Percentiles rank a stretch among this genome's conserved stretches.
These are phyloP conservation scores for Puccinia novopanici DNA, from an alignment of 1,284 basidiomycete genomes.

Conservation along the genomic window DNA sequence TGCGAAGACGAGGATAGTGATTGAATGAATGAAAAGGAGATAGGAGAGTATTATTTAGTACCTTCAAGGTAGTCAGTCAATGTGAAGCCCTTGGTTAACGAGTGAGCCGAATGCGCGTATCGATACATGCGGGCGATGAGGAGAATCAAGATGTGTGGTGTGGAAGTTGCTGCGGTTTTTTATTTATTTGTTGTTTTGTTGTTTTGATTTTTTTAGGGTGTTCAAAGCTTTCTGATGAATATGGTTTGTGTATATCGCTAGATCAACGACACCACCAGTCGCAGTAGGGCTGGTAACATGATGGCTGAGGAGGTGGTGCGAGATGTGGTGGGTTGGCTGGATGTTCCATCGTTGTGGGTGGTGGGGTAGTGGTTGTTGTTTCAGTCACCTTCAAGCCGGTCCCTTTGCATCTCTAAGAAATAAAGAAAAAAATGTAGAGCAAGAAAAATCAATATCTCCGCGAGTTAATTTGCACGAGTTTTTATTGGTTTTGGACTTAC, in stretches of 20 bases:
- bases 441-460: background rate
- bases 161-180: no score
- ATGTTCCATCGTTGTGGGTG: background rate
- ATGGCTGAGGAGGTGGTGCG: constrained; percentile 4
- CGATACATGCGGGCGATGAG: no score
- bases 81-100: no score
- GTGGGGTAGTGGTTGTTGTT: constrained; percentile 26
- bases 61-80: no score
- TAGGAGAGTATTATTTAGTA: no score
- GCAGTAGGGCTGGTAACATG: constrained; percentile 4
- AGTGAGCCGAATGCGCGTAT: no score
- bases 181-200: no score
- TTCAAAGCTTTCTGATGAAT: no score
- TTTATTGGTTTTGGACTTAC: constrained; percentile 1
- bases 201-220: no score
- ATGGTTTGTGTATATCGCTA: background rate
- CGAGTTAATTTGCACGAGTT: background rate
- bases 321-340: background rate
- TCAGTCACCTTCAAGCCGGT: constrained; percentile 42
- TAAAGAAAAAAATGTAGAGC: background rate
- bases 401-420: constrained; percentile 46
- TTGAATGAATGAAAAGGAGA: no score
- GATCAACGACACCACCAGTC: background rate
- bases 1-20: no score
- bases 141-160: no score